Percentiles rank a stretch among this genome's conserved stretches.
Conservation (phyloP, 768 basidiomycete genomes). For the Tephrocybe sp. region DNA sequence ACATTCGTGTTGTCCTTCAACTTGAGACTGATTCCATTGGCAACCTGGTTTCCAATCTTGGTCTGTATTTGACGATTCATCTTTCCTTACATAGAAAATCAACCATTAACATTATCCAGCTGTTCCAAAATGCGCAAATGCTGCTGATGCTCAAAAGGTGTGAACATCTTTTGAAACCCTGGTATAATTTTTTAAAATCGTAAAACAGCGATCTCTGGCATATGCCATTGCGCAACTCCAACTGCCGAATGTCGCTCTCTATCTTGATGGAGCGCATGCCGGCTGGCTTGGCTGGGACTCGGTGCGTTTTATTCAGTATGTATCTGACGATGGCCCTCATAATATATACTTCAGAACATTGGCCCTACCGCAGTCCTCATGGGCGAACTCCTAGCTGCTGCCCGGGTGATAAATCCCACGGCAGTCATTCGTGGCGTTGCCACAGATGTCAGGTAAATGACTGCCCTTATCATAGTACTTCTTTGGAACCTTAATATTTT, state of each 20-base stretch:
- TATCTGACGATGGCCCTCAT: too few relatives aligned
- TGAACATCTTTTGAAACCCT: too few relatives aligned
- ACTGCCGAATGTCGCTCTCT: conserved; percentile 26
- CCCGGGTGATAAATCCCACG: conserved; percentile 23
- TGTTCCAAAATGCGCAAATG: conserved; percentile 30
- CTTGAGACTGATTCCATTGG: conserved; percentile 35
- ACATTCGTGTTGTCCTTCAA: conserved; percentile 25
- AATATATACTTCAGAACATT: conserved; percentile 20
- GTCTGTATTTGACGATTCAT: background rate
- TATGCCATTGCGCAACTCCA: conserved; percentile 29
- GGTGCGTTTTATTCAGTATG: too few relatives aligned
- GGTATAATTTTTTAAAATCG: too few relatives aligned
- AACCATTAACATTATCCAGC: background rate
- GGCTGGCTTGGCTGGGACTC: conserved; percentile 34
- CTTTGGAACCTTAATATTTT: background rate
- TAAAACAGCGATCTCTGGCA: conserved; percentile 11
- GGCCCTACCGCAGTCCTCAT: conserved; percentile 28
- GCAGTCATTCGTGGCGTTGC: conserved; percentile 31
- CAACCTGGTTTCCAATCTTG: conserved; percentile 29
- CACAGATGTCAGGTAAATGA: conserved; percentile 25
- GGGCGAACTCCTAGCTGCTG: conserved; percentile 26
- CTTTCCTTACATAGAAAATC: background rate
- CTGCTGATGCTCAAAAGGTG: conserved; percentile 26
- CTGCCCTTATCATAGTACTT: too few relatives aligned
- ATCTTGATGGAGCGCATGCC: conserved; percentile 33